These are phyloP conservation scores for Diddensiella santjacobensis DNA, from an alignment of 805 yeast species.

Conservation along the genomic window DNA sequence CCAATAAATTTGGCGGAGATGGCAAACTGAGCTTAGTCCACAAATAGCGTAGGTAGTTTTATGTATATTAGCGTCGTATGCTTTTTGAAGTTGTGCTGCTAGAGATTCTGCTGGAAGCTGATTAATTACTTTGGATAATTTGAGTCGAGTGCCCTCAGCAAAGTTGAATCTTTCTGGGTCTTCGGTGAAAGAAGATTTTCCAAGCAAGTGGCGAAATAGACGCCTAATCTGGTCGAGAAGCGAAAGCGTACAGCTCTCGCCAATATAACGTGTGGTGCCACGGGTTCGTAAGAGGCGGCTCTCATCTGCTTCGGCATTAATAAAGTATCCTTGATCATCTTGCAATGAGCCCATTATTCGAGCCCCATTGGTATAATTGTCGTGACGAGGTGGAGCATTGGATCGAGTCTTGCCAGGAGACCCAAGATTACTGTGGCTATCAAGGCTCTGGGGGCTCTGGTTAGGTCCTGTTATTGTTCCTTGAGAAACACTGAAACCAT, in stretches of 20 bases:
- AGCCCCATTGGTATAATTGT: background rate
- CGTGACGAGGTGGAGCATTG: too few species aligned
- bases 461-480: too few species aligned
- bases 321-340: background rate
- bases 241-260: constrained; percentile 42
- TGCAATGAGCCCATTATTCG: background rate
- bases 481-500: too few species aligned
- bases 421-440: too few species aligned
- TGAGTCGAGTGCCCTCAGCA: constrained; percentile 34
- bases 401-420: too few species aligned
- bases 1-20: constrained; percentile 32
- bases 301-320: background rate
- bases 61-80: constrained; percentile 38
- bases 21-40: constrained; percentile 28
- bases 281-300: constrained; percentile 36
- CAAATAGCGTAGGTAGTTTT: constrained; percentile 38
- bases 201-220: constrained; percentile 32
- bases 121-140: constrained; percentile 17
- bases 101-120: constrained; percentile 31
- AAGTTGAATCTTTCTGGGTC: constrained; percentile 37
- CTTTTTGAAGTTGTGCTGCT: constrained; percentile 29
- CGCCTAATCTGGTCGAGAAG: constrained; percentile 39
- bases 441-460: too few species aligned
- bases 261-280: constrained; percentile 39
- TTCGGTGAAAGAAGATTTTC: constrained; percentile 35